Evolutionary conservation across 306 rosid genomes (phyloP).

Genomic region (Mimosa bimucronata): DNA sequence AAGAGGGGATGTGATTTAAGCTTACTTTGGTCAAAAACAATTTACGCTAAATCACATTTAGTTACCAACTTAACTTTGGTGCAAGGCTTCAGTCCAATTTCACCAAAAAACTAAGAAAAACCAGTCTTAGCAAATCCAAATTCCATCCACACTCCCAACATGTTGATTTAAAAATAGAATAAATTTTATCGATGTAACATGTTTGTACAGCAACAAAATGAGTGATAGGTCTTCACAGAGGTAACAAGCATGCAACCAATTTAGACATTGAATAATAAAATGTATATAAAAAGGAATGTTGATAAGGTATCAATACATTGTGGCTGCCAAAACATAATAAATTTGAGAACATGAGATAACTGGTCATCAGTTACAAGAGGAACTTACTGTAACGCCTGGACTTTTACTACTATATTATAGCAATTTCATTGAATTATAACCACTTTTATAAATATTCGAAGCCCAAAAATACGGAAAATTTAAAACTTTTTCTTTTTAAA

Average conservation of each 20-base stretch:
- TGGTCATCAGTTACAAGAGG: background rate
- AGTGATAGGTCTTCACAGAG: background rate
- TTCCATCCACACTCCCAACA: background rate
- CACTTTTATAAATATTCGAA: no score
- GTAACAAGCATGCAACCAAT: conserved; percentile 15
- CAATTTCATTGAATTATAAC: no score
- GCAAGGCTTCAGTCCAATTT: background rate
- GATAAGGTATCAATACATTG: background rate
- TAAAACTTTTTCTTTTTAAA: no score
- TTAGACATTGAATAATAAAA: conserved; percentile 3
- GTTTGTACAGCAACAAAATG: conserved; percentile 22
- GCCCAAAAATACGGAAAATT: no score
- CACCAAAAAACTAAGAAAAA: background rate
- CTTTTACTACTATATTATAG: no score
- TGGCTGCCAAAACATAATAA: conserved; percentile 1
- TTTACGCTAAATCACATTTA: no score
- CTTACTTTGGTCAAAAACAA: background rate
- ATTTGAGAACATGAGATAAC: background rate
- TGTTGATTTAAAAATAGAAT: conserved; percentile 6
- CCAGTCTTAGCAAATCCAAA: background rate
- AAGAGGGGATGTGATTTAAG: background rate
- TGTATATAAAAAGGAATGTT: background rate
- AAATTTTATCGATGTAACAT: background rate
- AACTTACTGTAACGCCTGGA: no score
- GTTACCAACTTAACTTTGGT: no score